Base-by-base conservation (phyloP, 2,329 filamentous ascomycete genomes). In the Sordariomycetes sp. region DNA sequence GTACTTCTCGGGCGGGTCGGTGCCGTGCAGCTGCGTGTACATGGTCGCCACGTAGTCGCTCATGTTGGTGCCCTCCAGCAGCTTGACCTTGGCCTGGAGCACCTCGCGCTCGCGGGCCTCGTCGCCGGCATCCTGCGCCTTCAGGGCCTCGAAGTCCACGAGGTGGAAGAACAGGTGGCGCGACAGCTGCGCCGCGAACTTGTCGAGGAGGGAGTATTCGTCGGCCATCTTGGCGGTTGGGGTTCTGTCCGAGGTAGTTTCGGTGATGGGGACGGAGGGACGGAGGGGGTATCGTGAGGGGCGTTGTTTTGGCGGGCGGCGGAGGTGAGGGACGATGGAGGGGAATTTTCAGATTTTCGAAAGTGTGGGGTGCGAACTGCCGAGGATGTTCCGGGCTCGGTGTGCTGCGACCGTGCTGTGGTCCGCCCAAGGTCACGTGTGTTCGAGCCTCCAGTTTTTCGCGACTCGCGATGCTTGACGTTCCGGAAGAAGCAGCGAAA, bases 61-160 rank as follows among this genome's bases (percentile, higher is more conserved):
- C 94, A 99, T 99, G 80, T 97, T 97, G 69, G 94, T 97, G 73
- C 91, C 87, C 78, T 96, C 93, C 65, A 99, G 85, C 60, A 99
- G 85, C 76, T 93, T 87, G 73, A 93, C 96, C 75, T 96, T 96
- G 67, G 91, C 86, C 70, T 88, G 84, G 62, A 87, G 87, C 67
- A 96, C 86, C 72, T 92, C 86, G 67, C 79, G 79, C 59, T 82
- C 75, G 73, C 80, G 75, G 46, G 70, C 74, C 61, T 77, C 76
- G 61, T 82, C 78, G 67, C 80, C 82, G 65, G 85, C 82, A 68
- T 91, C 88, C 71, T 91, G 86, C 64, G 96, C 87, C 72, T 90
- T 86, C 70, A 87, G 86, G 68, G 86, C 86, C 68, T 88, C 82
- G 75, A 96, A 97, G 77, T 97, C 92, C 71, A 99, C 87, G 63